Percentiles rank a stretch among this genome's conserved stretches.
Evolutionary conservation across 495 filamentous ascomycete species (phyloP).

Genomic region (Pyrenula massariospora): DNA sequence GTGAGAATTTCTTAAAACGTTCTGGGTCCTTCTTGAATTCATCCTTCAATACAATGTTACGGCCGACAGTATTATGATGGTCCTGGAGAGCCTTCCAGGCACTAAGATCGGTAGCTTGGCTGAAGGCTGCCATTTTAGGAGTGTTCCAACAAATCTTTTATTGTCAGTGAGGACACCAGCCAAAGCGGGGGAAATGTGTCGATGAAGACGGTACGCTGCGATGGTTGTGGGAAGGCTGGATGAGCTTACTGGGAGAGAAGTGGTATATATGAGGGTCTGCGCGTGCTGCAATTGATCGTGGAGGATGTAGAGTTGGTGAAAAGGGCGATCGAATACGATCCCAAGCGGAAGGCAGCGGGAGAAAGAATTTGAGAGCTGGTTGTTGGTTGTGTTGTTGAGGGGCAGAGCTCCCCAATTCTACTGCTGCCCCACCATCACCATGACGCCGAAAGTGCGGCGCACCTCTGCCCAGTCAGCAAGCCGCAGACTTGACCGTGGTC

Average conservation of each 20-base stretch:
- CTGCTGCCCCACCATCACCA: background rate
- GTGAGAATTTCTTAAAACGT: slow-evolving; percentile 85
- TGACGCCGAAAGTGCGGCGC: background rate
- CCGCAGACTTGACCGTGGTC: background rate
- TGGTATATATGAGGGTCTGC: no score
- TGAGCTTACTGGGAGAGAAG: no score
- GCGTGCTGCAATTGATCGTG: no score
- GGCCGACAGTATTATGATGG: slow-evolving; percentile 73
- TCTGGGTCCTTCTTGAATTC: slow-evolving; percentile 79
- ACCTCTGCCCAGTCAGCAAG: background rate
- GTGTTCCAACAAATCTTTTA: background rate
- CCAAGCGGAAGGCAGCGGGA: background rate
- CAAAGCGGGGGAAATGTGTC: no score
- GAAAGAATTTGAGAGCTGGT: background rate
- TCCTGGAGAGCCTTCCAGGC: slow-evolving; percentile 83
- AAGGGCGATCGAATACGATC: no score
- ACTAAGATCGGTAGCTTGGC: slow-evolving; percentile 67
- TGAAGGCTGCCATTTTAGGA: slow-evolving; percentile 42
- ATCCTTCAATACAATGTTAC: slow-evolving; percentile 83
- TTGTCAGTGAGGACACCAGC: no score
- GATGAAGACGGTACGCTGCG: no score
- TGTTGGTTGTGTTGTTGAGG: background rate
- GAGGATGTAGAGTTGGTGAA: no score
- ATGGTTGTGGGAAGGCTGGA: no score
- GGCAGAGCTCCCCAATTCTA: background rate